phyloP scores from a whole-genome alignment of 768 basidiomycete genomes.

The Tricholoma saponaceum region DNA sequence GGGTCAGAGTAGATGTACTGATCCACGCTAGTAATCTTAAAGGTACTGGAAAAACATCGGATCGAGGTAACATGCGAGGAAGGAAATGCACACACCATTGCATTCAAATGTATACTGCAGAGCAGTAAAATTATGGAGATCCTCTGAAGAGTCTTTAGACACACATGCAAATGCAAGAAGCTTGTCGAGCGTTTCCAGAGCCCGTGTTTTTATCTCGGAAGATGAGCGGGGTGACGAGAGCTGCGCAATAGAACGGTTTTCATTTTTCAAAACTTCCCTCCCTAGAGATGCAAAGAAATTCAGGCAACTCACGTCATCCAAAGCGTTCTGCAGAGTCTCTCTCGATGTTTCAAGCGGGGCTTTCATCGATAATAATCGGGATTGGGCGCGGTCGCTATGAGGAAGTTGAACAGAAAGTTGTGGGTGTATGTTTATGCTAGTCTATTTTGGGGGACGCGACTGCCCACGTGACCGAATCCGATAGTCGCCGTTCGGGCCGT shows the following conservation, averaged over 20 bases:
- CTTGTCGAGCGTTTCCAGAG: constrained; percentile 53
- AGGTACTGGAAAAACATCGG: constrained; percentile 45
- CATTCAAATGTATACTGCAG: constrained; percentile 81
- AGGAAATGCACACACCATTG: constrained; percentile 52
- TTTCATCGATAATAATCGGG: not conserved
- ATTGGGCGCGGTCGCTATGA: constrained; percentile 4
- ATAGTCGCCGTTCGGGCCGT: not conserved
- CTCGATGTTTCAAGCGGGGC: constrained; percentile 31
- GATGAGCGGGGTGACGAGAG: constrained; percentile 61
- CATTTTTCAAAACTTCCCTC: not conserved
- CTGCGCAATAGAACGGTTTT: constrained; percentile 30
- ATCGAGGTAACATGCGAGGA: not conserved
- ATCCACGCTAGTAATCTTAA: constrained; percentile 65
- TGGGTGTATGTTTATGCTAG: constrained; percentile 21
- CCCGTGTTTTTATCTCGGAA: constrained; percentile 43
- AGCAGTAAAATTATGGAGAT: constrained; percentile 51
- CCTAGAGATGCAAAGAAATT: not conserved
- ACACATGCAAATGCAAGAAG: constrained; percentile 50
- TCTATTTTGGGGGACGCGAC: constrained; percentile 12
- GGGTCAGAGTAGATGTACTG: constrained; percentile 38
- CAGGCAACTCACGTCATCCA: constrained; percentile 58
- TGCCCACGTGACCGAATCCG: not conserved
- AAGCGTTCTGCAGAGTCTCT: constrained; percentile 49
- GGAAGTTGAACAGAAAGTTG: constrained; percentile 11
- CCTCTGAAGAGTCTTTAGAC: constrained; percentile 35